Conservation (phyloP, 2,329 filamentous ascomycete genomes). For the Ophiostoma novo-ulmi region DNA sequence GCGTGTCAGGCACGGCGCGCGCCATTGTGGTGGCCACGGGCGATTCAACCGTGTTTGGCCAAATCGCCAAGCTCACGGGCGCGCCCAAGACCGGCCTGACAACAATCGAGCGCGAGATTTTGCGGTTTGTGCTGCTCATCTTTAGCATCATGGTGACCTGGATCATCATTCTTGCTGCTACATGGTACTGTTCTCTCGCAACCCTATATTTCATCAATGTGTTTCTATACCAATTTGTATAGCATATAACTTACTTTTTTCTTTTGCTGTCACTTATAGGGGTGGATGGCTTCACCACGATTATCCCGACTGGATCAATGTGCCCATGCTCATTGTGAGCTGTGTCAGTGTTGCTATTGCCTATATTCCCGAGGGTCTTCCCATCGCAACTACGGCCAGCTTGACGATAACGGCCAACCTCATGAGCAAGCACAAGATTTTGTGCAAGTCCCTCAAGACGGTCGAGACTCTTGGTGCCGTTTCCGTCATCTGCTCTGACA, state of each 20-base stretch:
- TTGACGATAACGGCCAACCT: slow-evolving; percentile 71
- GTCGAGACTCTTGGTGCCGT: slow-evolving; percentile 71
- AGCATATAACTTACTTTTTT: slow-evolving; percentile 29
- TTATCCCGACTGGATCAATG: slow-evolving; percentile 65
- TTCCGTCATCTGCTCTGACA: slow-evolving; percentile 70
- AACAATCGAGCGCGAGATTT: slow-evolving; percentile 65
- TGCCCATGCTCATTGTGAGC: slow-evolving; percentile 60
- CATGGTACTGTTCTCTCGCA: slow-evolving; percentile 48
- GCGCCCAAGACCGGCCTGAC: slow-evolving; percentile 64
- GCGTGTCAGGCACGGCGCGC: slow-evolving; percentile 60
- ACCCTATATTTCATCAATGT: slow-evolving; percentile 32
- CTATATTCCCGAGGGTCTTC: slow-evolving; percentile 70
- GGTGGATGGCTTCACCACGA: slow-evolving; percentile 60
- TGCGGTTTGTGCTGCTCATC: slow-evolving; percentile 67
- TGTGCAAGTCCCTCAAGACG: slow-evolving; percentile 75
- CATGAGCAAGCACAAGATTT: slow-evolving; percentile 70
- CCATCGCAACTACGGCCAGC: slow-evolving; percentile 65
- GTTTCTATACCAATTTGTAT: background rate
- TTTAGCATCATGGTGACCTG: slow-evolving; percentile 61
- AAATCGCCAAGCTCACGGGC: slow-evolving; percentile 67
- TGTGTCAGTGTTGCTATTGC: slow-evolving; percentile 65
- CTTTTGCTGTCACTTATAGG: slow-evolving; percentile 37
- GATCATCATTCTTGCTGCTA: slow-evolving; percentile 58
- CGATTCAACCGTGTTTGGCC: slow-evolving; percentile 68
- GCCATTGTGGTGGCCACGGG: slow-evolving; percentile 70